phyloP scores from a whole-genome alignment of 2,329 filamentous ascomycete genomes.

The Paraconiothyrium sp. region DNA sequence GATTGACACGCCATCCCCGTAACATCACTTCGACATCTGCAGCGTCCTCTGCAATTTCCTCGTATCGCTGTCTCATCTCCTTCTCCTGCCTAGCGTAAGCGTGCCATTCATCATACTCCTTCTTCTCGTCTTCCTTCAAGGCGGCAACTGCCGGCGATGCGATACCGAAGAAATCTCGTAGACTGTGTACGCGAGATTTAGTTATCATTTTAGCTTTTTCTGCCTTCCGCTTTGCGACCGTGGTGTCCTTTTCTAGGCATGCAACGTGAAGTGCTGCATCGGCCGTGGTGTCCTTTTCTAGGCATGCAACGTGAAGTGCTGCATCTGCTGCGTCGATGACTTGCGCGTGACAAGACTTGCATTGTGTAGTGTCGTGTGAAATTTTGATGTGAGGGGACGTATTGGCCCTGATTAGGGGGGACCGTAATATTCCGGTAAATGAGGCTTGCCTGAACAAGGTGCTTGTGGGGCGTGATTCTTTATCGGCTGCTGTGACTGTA shows the following conservation, averaged over 20 bases:
- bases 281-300: background rate
- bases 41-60: background rate
- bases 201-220: background rate
- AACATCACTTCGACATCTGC: constrained; percentile 10
- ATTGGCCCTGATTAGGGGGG: background rate
- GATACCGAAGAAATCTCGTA: background rate
- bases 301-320: background rate
- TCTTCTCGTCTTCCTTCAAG: background rate
- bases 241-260: background rate
- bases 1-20: constrained; percentile 3
- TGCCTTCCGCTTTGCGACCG: background rate
- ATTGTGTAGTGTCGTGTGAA: background rate
- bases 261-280: background rate
- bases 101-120: background rate
- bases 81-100: background rate
- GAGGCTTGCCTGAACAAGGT: background rate
- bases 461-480: background rate
- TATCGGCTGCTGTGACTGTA: background rate
- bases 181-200: background rate
- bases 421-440: background rate
- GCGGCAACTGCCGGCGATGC: background rate
- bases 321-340: background rate
- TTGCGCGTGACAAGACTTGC: too few relatives aligned
- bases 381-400: background rate
- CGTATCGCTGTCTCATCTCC: background rate